phyloP scores from a whole-genome alignment of 768 basidiomycete species.

The Kwoniella newhampshirensis region DNA sequence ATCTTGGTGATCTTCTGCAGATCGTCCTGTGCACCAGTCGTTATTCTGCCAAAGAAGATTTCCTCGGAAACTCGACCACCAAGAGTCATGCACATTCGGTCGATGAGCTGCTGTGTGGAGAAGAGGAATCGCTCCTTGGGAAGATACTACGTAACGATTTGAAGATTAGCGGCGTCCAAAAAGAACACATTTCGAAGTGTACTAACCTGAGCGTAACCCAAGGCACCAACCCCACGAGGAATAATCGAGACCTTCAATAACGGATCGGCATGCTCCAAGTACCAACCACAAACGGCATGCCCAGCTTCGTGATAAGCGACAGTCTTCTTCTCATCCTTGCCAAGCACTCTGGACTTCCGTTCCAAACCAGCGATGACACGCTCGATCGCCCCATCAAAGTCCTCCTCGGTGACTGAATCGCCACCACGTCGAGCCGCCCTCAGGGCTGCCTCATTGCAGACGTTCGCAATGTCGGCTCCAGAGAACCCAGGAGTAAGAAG shows the following conservation, averaged over 20 bases:
- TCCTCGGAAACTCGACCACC: conserved; percentile 98
- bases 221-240: conserved; percentile 88
- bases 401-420: conserved; percentile 72
- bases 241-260: conserved; percentile 98
- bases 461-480: conserved; percentile 98
- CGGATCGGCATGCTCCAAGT: conserved; percentile 94
- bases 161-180: conserved; percentile 5
- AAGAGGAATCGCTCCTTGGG: conserved; percentile 94
- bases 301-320: conserved; percentile 99
- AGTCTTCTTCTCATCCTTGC: conserved; percentile 94
- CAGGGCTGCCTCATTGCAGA: conserved; percentile 95
- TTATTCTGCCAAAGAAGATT: conserved; percentile 92
- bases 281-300: conserved; percentile 98
- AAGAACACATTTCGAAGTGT: conserved; percentile 23
- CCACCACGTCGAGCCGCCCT: conserved; percentile 84
- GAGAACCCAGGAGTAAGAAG: conserved; percentile 97
- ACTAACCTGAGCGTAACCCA: conserved; percentile 89
- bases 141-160: conserved; percentile 61
- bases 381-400: conserved; percentile 98
- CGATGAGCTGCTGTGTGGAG: conserved; percentile 88
- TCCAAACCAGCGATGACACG: conserved; percentile 96
- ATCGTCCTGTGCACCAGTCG: conserved; percentile 97
- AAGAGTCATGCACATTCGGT: conserved; percentile 97
- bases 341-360: conserved; percentile 89
- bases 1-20: conserved; percentile 96